Evolutionary conservation across 2,329 filamentous ascomycete genomes (phyloP).

Genomic region (Beauveria rudraprayagi): DNA sequence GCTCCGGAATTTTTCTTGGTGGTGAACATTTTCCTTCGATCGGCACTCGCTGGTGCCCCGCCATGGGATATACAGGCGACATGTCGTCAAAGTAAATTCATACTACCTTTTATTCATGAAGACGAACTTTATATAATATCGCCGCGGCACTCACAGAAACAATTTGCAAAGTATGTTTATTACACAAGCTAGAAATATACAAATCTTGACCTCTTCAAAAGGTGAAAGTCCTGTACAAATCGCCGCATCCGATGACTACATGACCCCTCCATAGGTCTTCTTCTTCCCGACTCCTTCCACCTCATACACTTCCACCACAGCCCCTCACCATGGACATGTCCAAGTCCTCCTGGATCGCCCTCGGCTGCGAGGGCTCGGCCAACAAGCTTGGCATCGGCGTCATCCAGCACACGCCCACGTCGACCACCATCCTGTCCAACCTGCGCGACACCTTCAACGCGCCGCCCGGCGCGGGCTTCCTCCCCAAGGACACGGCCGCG

Average conservation of each 20-base stretch:
- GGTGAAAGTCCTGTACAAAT: too few relatives aligned
- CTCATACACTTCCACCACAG: background rate
- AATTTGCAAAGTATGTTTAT: too few relatives aligned
- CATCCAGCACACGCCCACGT: conserved; percentile 62
- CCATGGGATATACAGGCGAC: background rate
- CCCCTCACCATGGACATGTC: conserved; percentile 17
- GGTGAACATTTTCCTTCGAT: too few relatives aligned
- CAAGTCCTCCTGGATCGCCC: conserved; percentile 40
- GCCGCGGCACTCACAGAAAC: too few relatives aligned
- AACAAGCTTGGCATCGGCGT: conserved; percentile 96
- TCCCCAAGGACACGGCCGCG: conserved; percentile 89
- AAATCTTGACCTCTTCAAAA: too few relatives aligned
- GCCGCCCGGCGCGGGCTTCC: conserved; percentile 86
- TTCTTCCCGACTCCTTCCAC: background rate
- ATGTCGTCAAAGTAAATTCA: background rate
- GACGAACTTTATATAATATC: too few relatives aligned
- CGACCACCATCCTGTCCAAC: conserved; percentile 72
- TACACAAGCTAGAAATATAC: too few relatives aligned
- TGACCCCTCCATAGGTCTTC: background rate
- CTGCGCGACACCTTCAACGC: conserved; percentile 89
- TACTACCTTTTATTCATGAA: too few relatives aligned
- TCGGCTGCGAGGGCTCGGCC: conserved; percentile 78
- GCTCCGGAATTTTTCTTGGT: background rate
- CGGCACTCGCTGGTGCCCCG: too few relatives aligned
- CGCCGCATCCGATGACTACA: background rate